A percentile compares a stretch with the other conserved stretches of the same genome.
Evolutionary conservation across 2,329 filamentous ascomycete species (phyloP).

Genomic region (Beauveria pseudobassiana): DNA sequence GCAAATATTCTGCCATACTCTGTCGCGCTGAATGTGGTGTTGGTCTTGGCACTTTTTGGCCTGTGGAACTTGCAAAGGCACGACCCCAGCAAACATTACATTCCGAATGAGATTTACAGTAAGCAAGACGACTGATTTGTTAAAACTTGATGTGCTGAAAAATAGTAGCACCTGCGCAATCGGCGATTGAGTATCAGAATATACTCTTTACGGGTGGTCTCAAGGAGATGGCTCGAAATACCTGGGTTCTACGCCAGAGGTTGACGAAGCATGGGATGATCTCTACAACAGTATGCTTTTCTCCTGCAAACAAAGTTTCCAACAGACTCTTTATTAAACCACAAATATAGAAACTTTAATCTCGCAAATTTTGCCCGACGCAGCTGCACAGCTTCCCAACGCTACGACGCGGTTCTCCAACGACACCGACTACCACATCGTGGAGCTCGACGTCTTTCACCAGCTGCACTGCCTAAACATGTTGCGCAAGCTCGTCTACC

Average conservation of each 20-base stretch:
- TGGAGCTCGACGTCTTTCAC: slow-evolving; percentile 48
- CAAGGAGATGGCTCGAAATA: slow-evolving; percentile 39
- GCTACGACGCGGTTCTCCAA: slow-evolving; percentile 46
- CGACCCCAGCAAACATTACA: slow-evolving; percentile 7
- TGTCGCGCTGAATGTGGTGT: neutral
- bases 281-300: slow-evolving; percentile 27
- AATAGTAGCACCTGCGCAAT: slow-evolving; percentile 36
- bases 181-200: slow-evolving; percentile 40
- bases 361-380: slow-evolving; percentile 47
- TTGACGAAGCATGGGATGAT: slow-evolving; percentile 48
- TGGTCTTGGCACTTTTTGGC: neutral
- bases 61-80: neutral
- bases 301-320: too few relatives aligned
- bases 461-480: slow-evolving; percentile 45
- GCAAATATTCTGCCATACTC: slow-evolving; percentile 9
- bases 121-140: slow-evolving; percentile 14
- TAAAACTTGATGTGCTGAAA: neutral
- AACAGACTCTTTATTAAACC: neutral
- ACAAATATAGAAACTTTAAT: slow-evolving; percentile 38
- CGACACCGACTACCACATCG: slow-evolving; percentile 45
- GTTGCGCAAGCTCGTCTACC: slow-evolving; percentile 39
- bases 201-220: slow-evolving; percentile 40
- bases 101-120: slow-evolving; percentile 24
- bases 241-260: slow-evolving; percentile 45
- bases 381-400: slow-evolving; percentile 44